Evolutionary conservation across 805 yeast genomes (phyloP).

Genomic region (Allodekkera sacchari): DNA sequence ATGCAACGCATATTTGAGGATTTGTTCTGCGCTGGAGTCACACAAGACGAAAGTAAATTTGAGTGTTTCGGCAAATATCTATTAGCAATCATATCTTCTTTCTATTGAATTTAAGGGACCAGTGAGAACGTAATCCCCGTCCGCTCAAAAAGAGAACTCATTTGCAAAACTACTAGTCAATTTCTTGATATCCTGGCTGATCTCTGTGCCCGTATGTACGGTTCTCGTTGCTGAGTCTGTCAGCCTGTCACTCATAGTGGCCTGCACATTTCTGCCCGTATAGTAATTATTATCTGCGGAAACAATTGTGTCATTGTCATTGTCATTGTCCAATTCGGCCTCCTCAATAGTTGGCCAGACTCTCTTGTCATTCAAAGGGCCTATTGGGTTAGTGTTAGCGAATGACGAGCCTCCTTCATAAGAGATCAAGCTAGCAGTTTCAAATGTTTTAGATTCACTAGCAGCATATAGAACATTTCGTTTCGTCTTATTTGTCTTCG

Average conservation of each 20-base stretch:
- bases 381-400: slow-evolving; percentile 16
- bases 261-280: background rate
- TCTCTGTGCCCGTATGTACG: background rate
- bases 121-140: background rate
- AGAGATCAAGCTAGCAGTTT: slow-evolving; percentile 31
- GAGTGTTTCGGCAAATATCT: too few relatives aligned
- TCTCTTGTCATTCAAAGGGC: slow-evolving; percentile 9
- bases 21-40: too few relatives aligned
- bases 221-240: background rate
- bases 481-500: slow-evolving; percentile 1
- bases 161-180: slow-evolving; percentile 9
- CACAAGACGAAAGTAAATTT: too few relatives aligned
- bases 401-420: slow-evolving; percentile 16
- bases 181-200: slow-evolving; percentile 2
- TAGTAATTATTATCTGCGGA: slow-evolving; percentile 2
- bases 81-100: too few relatives aligned
- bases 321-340: slow-evolving; percentile 5
- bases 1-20: too few relatives aligned
- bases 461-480: slow-evolving; percentile 1
- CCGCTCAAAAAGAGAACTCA: slow-evolving; percentile 8
- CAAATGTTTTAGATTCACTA: slow-evolving; percentile 19
- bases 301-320: slow-evolving; percentile 3
- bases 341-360: slow-evolving; percentile 4
- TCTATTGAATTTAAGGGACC: background rate
- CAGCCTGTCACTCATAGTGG: background rate